phyloP scores from a whole-genome alignment of 148 eudicot genomes.

The Bassia scoparia region DNA sequence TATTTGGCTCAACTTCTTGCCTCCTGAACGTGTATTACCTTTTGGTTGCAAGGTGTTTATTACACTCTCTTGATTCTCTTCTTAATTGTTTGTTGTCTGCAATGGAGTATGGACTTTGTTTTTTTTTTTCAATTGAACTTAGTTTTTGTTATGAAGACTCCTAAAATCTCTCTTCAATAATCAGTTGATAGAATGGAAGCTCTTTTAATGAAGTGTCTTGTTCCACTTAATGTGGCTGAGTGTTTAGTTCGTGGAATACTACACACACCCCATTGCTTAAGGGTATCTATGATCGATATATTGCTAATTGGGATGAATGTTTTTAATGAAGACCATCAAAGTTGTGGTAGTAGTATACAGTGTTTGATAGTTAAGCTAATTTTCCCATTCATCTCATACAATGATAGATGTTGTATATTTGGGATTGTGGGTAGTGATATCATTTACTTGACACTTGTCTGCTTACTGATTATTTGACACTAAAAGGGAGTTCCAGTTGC shows the following conservation, averaged over 20 bases:
- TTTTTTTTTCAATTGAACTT: too few relatives aligned
- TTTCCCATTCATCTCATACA: neutral
- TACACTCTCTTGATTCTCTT: too few relatives aligned
- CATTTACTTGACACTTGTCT: neutral
- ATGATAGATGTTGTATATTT: neutral
- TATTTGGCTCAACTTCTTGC: conserved; percentile 80
- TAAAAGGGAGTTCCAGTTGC: neutral
- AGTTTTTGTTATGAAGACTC: neutral
- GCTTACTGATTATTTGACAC: neutral
- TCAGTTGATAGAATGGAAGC: too few relatives aligned
- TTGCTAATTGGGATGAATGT: neutral
- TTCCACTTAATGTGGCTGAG: neutral
- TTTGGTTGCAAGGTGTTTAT: conserved; percentile 96
- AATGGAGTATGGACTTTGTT: too few relatives aligned
- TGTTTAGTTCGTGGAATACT: neutral
- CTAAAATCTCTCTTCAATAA: neutral
- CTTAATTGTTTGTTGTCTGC: neutral
- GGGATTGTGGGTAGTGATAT: neutral
- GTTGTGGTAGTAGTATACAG: neutral
- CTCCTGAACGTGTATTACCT: conserved; percentile 72
- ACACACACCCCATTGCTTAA: neutral
- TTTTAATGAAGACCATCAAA: neutral
- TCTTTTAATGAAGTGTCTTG: neutral
- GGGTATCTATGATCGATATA: neutral
- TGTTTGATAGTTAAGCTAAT: neutral